Evolutionary conservation across 176 grass and related monocot genomes (phyloP).

Genomic region (Oryza punctata): DNA sequence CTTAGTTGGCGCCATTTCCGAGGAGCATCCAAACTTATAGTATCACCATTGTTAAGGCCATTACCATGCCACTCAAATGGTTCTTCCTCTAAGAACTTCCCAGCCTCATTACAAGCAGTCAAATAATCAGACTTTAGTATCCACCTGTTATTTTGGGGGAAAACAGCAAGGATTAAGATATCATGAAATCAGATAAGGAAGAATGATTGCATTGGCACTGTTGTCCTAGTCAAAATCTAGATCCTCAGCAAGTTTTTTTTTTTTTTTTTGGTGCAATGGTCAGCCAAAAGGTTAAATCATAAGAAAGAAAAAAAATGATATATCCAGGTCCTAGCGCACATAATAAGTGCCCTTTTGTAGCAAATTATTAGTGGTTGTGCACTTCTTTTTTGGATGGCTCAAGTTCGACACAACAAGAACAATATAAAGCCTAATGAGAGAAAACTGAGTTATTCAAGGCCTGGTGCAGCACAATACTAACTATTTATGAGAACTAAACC

Average conservation of each 20-base stretch:
- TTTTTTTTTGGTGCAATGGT: not conserved
- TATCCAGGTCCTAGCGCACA: not conserved
- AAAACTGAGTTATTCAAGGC: not conserved
- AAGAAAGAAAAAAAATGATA: not conserved
- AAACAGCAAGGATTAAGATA: conserved; percentile 6
- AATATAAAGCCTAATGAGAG: not conserved
- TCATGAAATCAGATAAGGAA: not conserved
- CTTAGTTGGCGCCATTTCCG: conserved; percentile 81
- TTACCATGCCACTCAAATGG: conserved; percentile 74
- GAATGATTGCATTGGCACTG: not conserved
- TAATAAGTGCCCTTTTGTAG: not conserved
- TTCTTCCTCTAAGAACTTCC: conserved; percentile 82
- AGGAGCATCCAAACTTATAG: conserved; percentile 85
- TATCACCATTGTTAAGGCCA: conserved; percentile 59
- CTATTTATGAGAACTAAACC: not conserved
- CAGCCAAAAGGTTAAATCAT: not conserved
- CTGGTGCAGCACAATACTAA: not conserved
- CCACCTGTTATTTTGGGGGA: conserved; percentile 54
- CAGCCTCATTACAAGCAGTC: conserved; percentile 75
- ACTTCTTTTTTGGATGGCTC: not conserved
- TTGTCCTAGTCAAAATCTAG: not conserved
- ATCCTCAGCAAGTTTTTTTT: not conserved
- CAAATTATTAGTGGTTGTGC: not conserved
- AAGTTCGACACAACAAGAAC: not conserved
- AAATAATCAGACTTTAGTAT: conserved; percentile 88